A percentile compares a stretch with the other conserved stretches of the same genome.
Evolutionary conservation across 306 rosid genomes (phyloP).

Genomic region (Sicyos edulis): DNA sequence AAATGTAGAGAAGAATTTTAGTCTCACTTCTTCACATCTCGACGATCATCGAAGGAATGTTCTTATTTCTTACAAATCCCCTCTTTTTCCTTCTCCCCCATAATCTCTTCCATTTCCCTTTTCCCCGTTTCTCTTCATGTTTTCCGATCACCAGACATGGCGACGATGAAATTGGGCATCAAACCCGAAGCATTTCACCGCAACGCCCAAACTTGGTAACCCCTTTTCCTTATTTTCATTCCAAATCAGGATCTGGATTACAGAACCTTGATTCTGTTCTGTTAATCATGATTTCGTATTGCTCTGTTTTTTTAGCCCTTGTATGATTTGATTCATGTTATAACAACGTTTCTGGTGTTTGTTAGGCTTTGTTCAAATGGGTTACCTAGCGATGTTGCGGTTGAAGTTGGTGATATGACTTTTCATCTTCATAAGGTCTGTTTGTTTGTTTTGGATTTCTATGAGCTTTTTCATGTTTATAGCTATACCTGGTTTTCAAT

Average conservation of each 20-base stretch:
- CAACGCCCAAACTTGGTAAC: too few species aligned
- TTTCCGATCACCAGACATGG: conserved; percentile 30
- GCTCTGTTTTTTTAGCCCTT: not conserved
- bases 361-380: conserved; percentile 72
- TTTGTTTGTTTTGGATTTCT: not conserved
- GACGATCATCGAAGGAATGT: conserved; percentile 4
- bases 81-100: conserved; percentile 17
- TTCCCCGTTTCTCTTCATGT: not conserved
- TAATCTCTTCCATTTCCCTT: conserved; percentile 17
- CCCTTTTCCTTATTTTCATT: not conserved
- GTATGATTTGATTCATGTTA: not conserved
- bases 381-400: conserved; percentile 59
- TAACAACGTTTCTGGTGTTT: not conserved
- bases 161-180: too few species aligned
- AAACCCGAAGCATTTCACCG: too few species aligned
- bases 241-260: not conserved
- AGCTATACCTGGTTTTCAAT: not conserved
- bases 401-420: conserved; percentile 60
- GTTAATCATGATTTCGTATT: not conserved
- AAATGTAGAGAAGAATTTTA: too few species aligned
- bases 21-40: conserved; percentile 28
- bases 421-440: conserved; percentile 77
- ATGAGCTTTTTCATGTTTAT: conserved; percentile 2
- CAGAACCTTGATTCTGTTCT: not conserved
- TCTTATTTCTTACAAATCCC: not conserved